Evolutionary conservation across 345 rosid species (phyloP).

Genomic region (Rhizophora mangle): DNA sequence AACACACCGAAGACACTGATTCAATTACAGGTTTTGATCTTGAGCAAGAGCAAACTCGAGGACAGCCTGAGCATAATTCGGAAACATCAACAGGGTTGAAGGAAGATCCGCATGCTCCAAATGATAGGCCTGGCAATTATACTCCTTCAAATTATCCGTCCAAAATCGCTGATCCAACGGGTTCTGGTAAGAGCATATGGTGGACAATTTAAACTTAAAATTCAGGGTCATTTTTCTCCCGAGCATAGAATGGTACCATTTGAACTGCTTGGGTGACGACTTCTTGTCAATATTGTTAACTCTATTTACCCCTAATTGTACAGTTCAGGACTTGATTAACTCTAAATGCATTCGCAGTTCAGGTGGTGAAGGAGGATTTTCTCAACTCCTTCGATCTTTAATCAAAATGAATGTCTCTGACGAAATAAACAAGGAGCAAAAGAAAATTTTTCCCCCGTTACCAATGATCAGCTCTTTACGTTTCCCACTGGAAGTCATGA

Average conservation of each 20-base stretch:
- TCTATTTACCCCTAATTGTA: no score
- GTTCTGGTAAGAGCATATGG: constrained; percentile 29
- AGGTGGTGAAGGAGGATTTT: constrained; percentile 37
- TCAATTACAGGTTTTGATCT: constrained; percentile 29
- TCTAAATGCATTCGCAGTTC: neutral
- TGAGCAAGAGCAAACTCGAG: constrained; percentile 27
- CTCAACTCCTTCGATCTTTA: constrained; percentile 32
- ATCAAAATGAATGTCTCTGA: constrained; percentile 36
- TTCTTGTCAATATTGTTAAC: neutral
- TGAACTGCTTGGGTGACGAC: neutral
- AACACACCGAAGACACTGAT: constrained; percentile 18
- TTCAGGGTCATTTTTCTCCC: neutral
- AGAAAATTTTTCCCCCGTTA: constrained; percentile 2
- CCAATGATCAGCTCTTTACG: constrained; percentile 1
- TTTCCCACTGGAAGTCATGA: constrained; percentile 52
- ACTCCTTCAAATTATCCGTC: constrained; percentile 51
- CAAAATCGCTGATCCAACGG: constrained; percentile 49
- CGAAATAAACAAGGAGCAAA: constrained; percentile 16
- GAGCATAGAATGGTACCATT: no score
- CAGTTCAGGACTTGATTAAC: no score
- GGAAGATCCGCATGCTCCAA: constrained; percentile 56
- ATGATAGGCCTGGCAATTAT: constrained; percentile 17
- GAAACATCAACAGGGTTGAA: constrained; percentile 41
- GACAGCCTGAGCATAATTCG: constrained; percentile 34
- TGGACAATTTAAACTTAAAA: neutral